Percentiles rank a stretch among this genome's conserved stretches.
phyloP scores from a whole-genome alignment of 441 rosid genomes.

The Pelargonium australe region DNA sequence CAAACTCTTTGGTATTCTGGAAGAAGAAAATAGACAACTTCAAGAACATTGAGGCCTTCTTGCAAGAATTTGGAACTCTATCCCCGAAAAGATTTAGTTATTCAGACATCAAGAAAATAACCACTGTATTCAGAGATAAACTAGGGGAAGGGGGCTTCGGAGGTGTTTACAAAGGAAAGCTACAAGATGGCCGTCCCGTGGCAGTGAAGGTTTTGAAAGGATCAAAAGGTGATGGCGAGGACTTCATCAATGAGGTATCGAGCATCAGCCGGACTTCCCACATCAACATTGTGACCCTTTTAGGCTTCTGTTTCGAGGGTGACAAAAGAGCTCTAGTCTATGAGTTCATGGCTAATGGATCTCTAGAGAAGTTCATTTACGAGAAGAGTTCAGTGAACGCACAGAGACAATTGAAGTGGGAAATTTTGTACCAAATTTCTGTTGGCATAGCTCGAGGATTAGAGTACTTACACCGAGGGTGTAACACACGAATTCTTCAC shows the following conservation, averaged over 20 bases:
- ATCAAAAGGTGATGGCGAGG: constrained; percentile 14
- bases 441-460: constrained; percentile 20
- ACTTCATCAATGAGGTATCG: constrained; percentile 17
- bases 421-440: constrained; percentile 13
- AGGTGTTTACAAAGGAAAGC: constrained; percentile 18
- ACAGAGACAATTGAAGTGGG: neutral
- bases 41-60: constrained; percentile 9
- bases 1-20: neutral
- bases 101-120: constrained; percentile 15
- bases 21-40: neutral
- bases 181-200: neutral
- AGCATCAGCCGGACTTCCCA: constrained; percentile 18
- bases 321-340: constrained; percentile 10
- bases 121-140: constrained; percentile 12
- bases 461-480: constrained; percentile 17
- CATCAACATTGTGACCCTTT: constrained; percentile 13
- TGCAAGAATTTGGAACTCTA: neutral
- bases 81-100: constrained; percentile 8
- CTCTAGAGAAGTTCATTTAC: constrained; percentile 19
- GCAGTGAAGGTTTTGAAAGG: constrained; percentile 12
- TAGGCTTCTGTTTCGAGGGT: constrained; percentile 13
- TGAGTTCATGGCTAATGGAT: too few species aligned
- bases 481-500: constrained; percentile 14
- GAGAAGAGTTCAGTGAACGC: neutral
- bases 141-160: constrained; percentile 18